These are phyloP conservation scores for Solanum dulcamara DNA, from an alignment of 257 asterid species.

Conservation along the genomic window DNA sequence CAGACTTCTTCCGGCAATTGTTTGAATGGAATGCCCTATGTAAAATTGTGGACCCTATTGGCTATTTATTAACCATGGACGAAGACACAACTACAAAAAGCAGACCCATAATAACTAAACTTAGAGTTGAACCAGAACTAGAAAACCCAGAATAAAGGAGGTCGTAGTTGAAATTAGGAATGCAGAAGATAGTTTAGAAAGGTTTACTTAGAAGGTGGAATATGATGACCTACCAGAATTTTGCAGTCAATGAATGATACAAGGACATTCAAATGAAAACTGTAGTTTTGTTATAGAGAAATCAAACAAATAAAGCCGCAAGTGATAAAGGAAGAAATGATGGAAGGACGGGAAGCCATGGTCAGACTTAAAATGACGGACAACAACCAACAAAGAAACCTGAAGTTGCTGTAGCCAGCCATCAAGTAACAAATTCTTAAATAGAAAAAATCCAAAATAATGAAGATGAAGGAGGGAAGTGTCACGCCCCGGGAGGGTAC, in stretches of 20 bases:
- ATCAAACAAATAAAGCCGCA: background rate
- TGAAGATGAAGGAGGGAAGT: background rate
- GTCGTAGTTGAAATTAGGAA: background rate
- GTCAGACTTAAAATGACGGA: no score
- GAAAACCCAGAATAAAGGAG: background rate
- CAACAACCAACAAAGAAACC: no score
- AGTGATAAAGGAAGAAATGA: background rate
- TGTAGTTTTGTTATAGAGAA: background rate
- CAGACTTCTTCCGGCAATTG: background rate
- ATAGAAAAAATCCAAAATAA: no score
- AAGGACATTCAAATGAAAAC: background rate
- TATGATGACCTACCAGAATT: background rate
- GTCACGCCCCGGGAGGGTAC: no score
- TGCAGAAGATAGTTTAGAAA: background rate
- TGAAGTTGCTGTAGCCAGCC: no score
- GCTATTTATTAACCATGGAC: background rate
- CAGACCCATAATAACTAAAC: background rate
- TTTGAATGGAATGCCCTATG: background rate
- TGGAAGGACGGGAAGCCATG: background rate
- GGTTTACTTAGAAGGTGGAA: background rate
- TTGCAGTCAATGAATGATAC: background rate
- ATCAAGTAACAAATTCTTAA: no score
- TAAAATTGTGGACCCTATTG: background rate
- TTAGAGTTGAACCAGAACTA: background rate
- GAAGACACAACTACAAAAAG: no score